phyloP scores from a whole-genome alignment of 441 rosid genomes.

The Corymbia calophylla region DNA sequence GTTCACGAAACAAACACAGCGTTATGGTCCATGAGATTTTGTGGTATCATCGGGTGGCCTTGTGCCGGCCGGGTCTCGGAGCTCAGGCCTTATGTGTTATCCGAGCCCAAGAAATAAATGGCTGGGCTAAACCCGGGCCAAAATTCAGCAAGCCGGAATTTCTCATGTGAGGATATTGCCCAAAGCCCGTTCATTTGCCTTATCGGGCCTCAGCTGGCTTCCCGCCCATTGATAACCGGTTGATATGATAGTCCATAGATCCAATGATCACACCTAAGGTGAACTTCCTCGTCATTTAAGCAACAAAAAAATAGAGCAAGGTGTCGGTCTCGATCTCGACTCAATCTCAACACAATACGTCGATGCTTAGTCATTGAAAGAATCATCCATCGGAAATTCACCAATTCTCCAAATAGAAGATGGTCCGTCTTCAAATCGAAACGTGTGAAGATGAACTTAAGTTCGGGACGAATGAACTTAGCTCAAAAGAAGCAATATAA shows the following conservation, averaged over 20 bases:
- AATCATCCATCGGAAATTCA: not conserved
- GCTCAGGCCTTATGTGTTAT: not conserved
- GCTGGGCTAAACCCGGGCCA: not conserved
- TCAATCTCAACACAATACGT: not conserved
- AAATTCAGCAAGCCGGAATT: accelerated
- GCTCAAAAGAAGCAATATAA: not conserved
- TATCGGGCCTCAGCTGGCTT: not conserved
- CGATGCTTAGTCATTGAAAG: not conserved
- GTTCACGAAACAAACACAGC: accelerated
- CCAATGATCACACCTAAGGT: not conserved
- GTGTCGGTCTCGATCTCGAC: not conserved
- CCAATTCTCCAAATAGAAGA: not conserved
- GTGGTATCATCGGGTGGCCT: not conserved
- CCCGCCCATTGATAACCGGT: not conserved
- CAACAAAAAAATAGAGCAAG: not conserved
- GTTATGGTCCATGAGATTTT: not conserved
- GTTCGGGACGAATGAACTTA: not conserved
- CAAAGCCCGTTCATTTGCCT: not conserved
- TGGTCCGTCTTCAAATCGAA: not conserved
- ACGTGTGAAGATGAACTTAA: not conserved
- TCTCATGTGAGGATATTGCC: not conserved
- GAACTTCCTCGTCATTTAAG: not conserved
- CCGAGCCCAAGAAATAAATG: not conserved
- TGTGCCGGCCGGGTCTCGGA: not conserved
- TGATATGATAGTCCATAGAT: accelerated